These are phyloP conservation scores for Arthroderma sp. DNA, from an alignment of 2,329 filamentous ascomycete species.

Conservation along the genomic window DNA sequence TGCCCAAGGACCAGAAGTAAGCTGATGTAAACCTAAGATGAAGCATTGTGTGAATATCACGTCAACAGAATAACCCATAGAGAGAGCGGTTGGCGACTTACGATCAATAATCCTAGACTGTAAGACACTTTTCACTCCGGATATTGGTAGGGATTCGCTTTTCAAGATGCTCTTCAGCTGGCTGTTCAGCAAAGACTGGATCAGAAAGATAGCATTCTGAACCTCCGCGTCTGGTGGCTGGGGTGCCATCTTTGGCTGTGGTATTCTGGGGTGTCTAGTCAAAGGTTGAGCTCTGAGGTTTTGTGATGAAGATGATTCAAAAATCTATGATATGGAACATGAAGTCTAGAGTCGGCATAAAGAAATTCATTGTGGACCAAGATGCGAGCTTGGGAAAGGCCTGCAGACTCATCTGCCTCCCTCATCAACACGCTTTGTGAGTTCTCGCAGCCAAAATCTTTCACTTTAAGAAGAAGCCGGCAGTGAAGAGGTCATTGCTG, in stretches of 20 bases:
- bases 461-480: too few relatives aligned
- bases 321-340: too few relatives aligned
- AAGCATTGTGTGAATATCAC: slow-evolving; percentile 11
- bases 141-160: slow-evolving; percentile 59
- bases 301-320: background rate
- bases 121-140: slow-evolving; percentile 72
- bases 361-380: background rate
- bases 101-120: slow-evolving; percentile 65
- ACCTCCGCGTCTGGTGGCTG: slow-evolving; percentile 29
- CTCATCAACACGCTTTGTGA: too few relatives aligned
- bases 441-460: too few relatives aligned
- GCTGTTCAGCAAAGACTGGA: slow-evolving; percentile 45
- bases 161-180: slow-evolving; percentile 67
- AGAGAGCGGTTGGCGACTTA: slow-evolving; percentile 37
- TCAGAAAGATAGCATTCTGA: slow-evolving; percentile 28
- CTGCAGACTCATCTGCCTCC: background rate
- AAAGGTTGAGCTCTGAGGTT: background rate
- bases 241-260: slow-evolving; percentile 23
- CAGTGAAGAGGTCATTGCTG: too few relatives aligned
- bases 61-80: background rate
- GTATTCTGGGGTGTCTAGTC: background rate
- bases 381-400: background rate
- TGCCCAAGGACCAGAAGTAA: slow-evolving; percentile 8
- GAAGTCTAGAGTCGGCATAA: too few relatives aligned
- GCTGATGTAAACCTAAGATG: slow-evolving; percentile 17